Base-by-base conservation (phyloP, 2,329 filamentous ascomycete genomes). In the Cladophialophora yegresii region DNA sequence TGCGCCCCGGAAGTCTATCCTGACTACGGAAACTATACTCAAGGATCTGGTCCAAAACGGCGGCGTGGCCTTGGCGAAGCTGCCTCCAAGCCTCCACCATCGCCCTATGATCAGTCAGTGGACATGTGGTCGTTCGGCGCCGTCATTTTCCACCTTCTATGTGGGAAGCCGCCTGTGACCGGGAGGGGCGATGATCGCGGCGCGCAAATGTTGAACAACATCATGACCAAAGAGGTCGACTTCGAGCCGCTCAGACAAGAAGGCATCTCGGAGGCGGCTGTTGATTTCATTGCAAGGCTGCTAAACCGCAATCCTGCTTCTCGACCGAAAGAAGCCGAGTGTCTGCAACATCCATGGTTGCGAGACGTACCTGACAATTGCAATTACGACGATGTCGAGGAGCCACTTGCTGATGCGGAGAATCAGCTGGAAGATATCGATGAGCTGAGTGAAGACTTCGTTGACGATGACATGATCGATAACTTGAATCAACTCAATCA, bases 81-180 rank as follows among this genome's bases (percentile, higher is more conserved):
- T 75, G 60, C 74, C 22, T 70, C 77, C 53, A 78, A 79, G 77
- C 77, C 83, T 73, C 33, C 62, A 28, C 62, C 62, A 10, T 78
- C 80, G 77, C 87, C 91, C 23, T 99, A 99, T 75, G 91, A 88
- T 73, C 91, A 96, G 67, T 91, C 92, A 1, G 91, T 98, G 33
- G 95, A 99, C 74, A 90, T 97, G 67, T 99, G 95, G 93, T 98
- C 95, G 0, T 86, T 96, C 54, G 95, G 91, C 16, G 95, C 93
- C 13, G 95, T 99, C 1, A 78, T 98, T 5, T 99, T 92, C 79
- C 95, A 90, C 73, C 83, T 91, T 6, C 81, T 99, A n/a, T 92
- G 89, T 4, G 87, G 86, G 10, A 83, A 83, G 32, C 90, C 93
- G 30, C 93, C 95, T 0, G 98, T 91, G 75, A 89, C 89, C 30